Conservation (phyloP, 371 early-diverging fungal genomes). For the Chytridiales sp. region DNA sequence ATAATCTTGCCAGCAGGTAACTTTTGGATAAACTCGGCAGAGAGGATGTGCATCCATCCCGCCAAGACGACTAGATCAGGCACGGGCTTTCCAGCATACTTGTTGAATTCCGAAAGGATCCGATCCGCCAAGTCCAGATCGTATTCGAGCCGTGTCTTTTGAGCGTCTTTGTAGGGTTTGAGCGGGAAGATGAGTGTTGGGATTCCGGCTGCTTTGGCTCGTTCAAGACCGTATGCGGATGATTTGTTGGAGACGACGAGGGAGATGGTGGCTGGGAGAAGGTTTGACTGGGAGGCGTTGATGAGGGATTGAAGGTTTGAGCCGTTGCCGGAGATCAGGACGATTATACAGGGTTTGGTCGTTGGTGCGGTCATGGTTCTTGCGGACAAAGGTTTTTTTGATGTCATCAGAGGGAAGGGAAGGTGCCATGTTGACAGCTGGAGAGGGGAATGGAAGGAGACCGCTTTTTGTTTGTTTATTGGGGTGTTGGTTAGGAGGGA, state of each 20-base stretch:
- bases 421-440: too few species aligned
- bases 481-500: too few species aligned
- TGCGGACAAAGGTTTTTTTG: too few species aligned
- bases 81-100: not conserved
- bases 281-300: slow-evolving; percentile 57
- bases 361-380: slow-evolving; percentile 13
- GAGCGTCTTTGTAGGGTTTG: slow-evolving; percentile 75
- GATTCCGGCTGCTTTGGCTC: slow-evolving; percentile 77
- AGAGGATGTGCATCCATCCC: slow-evolving; percentile 96
- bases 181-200: slow-evolving; percentile 72
- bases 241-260: slow-evolving; percentile 81
- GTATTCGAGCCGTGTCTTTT: slow-evolving; percentile 81
- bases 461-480: too few species aligned
- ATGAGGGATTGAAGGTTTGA: slow-evolving; percentile 96
- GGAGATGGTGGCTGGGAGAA: slow-evolving; percentile 42
- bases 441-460: too few species aligned
- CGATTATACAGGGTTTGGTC: slow-evolving; percentile 65
- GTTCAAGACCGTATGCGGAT: slow-evolving; percentile 77
- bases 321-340: slow-evolving; percentile 93
- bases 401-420: too few species aligned
- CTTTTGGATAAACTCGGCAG: slow-evolving; percentile 71
- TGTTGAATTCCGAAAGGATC: slow-evolving; percentile 45
- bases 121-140: slow-evolving; percentile 79
- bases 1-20: slow-evolving; percentile 74
- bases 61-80: slow-evolving; percentile 76